Conservation (phyloP, 2,329 filamentous ascomycete genomes). For the Paecilomyces formosus region DNA sequence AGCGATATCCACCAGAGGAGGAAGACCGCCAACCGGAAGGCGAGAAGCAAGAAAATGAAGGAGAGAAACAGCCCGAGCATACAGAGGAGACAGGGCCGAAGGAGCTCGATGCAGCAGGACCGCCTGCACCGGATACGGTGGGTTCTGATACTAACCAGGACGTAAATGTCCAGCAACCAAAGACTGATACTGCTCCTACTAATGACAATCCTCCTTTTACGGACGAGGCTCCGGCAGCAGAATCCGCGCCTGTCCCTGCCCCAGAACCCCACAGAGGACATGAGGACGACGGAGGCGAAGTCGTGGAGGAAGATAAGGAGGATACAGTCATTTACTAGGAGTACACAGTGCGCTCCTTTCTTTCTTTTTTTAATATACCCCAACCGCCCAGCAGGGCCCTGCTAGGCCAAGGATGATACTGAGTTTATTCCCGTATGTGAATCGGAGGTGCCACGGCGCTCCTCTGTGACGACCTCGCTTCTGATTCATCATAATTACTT, state of each 20-base stretch:
- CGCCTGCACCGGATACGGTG: conserved; percentile 33
- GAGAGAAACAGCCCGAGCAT: conserved; percentile 13
- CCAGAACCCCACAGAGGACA: conserved; percentile 38
- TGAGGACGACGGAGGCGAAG: conserved; percentile 66
- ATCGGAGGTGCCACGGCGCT: not conserved
- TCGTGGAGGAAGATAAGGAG: conserved; percentile 77
- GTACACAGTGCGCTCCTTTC: not conserved
- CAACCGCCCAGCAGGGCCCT: not conserved
- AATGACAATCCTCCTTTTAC: conserved; percentile 22
- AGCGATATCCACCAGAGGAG: conserved; percentile 32
- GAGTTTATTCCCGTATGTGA: not conserved
- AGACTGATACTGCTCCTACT: conserved; percentile 12
- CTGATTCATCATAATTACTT: not conserved
- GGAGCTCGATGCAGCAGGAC: conserved; percentile 31
- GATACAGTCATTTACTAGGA: conserved; percentile 80
- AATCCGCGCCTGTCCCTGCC: conserved; percentile 21
- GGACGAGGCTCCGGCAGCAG: conserved; percentile 28
- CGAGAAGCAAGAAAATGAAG: conserved; percentile 14
- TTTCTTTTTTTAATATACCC: not conserved
- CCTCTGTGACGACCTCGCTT: not conserved
- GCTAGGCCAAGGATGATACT: not conserved
- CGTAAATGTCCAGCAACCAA: conserved; percentile 7
- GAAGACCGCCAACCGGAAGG: conserved; percentile 10
- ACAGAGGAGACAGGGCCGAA: conserved; percentile 10
- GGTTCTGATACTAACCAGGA: conserved; percentile 15